Percentiles rank a stretch among this genome's conserved stretches.
These are phyloP conservation scores for Leishmania braziliensis DNA, from an alignment of 208 protist species.

Conservation along the genomic window DNA sequence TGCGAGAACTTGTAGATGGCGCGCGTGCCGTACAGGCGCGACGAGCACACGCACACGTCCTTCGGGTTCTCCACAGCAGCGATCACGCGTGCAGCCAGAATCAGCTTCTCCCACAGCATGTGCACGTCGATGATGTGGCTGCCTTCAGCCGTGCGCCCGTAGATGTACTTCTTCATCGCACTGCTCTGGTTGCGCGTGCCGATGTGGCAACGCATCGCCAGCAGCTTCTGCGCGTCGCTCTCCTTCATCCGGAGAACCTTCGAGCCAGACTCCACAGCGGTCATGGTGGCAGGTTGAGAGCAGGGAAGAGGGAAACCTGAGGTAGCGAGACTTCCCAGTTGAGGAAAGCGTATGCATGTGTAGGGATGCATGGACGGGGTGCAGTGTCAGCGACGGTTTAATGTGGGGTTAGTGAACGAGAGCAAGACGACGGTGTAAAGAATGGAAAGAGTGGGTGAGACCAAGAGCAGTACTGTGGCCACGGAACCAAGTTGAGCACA, in stretches of 20 bases:
- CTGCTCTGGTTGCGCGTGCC: slow-evolving; percentile 95
- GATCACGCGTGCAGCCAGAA: slow-evolving; percentile 98
- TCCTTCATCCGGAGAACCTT: slow-evolving; percentile 81
- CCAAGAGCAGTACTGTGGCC: neutral
- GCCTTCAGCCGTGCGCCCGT: slow-evolving; percentile 86
- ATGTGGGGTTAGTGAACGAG: neutral
- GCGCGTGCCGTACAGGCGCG: slow-evolving; percentile 94
- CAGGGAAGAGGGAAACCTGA: neutral
- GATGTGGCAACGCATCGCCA: slow-evolving; percentile 97
- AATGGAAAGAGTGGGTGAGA: neutral
- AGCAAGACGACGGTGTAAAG: neutral
- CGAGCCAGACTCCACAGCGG: slow-evolving; percentile 74
- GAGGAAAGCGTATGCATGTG: neutral
- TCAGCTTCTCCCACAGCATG: slow-evolving; percentile 99
- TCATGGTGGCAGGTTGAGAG: slow-evolving; percentile 43
- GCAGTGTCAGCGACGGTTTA: neutral
- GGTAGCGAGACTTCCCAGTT: slow-evolving; percentile 1
- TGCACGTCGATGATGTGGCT: slow-evolving; percentile 98
- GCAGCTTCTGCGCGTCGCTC: slow-evolving; percentile 97
- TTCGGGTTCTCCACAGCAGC: slow-evolving; percentile 98
- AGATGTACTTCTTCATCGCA: slow-evolving; percentile 97
- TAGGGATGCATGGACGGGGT: neutral
- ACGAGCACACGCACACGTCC: slow-evolving; percentile 97
- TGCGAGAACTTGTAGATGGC: slow-evolving; percentile 98
- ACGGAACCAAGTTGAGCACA: neutral